Evolutionary conservation across 169 alveolate genomes (phyloP).

Genomic region (Plasmodium inui): DNA sequence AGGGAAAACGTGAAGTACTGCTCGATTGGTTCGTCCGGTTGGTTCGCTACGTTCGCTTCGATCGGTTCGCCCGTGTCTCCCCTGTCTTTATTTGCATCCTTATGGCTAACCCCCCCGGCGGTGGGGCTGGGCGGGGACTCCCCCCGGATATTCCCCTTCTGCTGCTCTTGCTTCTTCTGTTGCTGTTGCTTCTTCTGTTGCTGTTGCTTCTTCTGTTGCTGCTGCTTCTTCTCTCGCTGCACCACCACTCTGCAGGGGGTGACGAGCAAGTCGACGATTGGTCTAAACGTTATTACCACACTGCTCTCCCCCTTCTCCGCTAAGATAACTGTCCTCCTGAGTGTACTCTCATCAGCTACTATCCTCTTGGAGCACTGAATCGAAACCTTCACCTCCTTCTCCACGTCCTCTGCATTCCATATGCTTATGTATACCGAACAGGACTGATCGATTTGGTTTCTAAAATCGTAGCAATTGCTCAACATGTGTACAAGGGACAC

Average conservation of each 20-base stretch:
- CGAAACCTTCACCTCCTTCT: slow-evolving; percentile 27
- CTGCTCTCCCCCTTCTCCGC: slow-evolving; percentile 17
- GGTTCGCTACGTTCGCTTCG: neutral
- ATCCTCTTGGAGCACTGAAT: slow-evolving; percentile 23
- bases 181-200: no score
- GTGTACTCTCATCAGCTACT: neutral
- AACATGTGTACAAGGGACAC: slow-evolving; percentile 34
- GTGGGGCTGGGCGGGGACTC: neutral
- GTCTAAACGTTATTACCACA: slow-evolving; percentile 22
- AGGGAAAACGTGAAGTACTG: neutral
- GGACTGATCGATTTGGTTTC: neutral
- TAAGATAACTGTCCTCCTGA: slow-evolving; percentile 8
- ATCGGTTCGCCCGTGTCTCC: neutral
- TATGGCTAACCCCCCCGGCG: neutral
- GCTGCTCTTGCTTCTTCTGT: no score
- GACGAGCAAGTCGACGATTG: slow-evolving; percentile 2
- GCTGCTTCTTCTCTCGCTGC: no score
- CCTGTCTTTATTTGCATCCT: neutral
- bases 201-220: no score
- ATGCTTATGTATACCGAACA: slow-evolving; percentile 61
- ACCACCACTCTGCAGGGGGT: slow-evolving; percentile 34
- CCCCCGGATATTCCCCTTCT: neutral
- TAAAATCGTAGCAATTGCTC: slow-evolving; percentile 52
- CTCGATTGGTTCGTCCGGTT: neutral
- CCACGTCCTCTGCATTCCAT: slow-evolving; percentile 59